phyloP scores from a whole-genome alignment of 2,329 filamentous ascomycete species.

The Arthrobotrys megalospora region DNA sequence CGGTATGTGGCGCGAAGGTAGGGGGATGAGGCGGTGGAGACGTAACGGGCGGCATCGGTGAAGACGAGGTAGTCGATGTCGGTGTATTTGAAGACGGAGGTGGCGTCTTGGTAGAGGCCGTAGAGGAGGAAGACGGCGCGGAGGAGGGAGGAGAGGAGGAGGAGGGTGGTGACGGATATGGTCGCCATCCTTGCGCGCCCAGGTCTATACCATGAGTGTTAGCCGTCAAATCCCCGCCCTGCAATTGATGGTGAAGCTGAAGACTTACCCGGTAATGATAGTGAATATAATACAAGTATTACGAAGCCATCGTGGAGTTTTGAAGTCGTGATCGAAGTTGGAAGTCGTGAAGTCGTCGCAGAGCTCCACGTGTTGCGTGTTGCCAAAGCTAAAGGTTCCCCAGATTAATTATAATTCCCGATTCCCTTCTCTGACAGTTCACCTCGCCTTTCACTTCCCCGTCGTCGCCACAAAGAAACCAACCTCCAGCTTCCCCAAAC shows the following conservation, averaged over 20 bases:
- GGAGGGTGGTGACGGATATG: conserved; percentile 67
- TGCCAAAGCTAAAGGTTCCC: neutral
- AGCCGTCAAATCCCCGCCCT: neutral
- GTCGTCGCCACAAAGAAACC: conserved; percentile 21
- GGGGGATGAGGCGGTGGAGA: conserved; percentile 77
- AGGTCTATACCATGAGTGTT: no score
- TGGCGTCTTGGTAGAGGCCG: conserved; percentile 90
- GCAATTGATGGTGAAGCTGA: neutral
- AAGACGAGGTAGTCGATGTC: conserved; percentile 99
- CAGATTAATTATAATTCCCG: neutral
- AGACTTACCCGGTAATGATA: neutral
- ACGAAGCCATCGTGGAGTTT: conserved; percentile 1
- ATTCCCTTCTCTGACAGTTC: conserved; percentile 44
- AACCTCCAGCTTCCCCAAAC: no score
- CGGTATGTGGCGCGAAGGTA: conserved; percentile 95
- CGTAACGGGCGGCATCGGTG: conserved; percentile 89
- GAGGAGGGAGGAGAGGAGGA: conserved; percentile 76
- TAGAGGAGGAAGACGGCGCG: conserved; percentile 84
- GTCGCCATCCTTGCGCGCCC: conserved; percentile 1
- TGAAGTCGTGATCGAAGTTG: neutral
- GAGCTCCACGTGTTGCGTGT: conserved; percentile 42
- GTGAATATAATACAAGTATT: neutral
- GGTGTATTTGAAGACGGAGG: conserved; percentile 95
- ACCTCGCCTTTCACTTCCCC: conserved; percentile 26
- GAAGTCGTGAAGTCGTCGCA: neutral